A percentile compares a stretch with the other conserved stretches of the same genome.
Evolutionary conservation across 2,329 filamentous ascomycete species (phyloP).

Genomic region (Neonectria neomacrospora): DNA sequence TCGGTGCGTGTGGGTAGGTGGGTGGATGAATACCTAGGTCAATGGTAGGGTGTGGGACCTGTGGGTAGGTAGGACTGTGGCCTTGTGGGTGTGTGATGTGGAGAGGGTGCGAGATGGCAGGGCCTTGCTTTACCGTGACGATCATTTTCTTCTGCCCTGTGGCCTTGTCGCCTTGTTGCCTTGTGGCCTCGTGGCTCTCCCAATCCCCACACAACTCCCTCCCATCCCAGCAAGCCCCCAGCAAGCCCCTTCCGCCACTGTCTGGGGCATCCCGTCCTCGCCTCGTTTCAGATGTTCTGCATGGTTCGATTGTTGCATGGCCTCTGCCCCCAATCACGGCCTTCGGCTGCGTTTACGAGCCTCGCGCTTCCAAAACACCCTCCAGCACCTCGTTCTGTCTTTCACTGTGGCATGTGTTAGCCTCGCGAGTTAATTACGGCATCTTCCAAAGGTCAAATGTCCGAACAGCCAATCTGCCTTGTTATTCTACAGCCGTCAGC

Average conservation of each 20-base stretch:
- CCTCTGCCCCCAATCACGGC: conserved; percentile 22
- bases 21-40: conserved; percentile 9
- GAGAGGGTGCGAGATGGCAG: conserved; percentile 1
- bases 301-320: conserved; percentile 47
- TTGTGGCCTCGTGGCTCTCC: background rate
- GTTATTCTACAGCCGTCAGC: background rate
- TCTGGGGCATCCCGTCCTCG: conserved; percentile 46
- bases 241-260: conserved; percentile 1
- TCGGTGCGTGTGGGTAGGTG: conserved; percentile 13
- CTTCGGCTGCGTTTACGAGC: conserved; percentile 7
- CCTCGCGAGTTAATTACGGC: conserved; percentile 4
- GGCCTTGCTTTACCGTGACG: conserved; percentile 43
- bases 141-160: conserved; percentile 41
- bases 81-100: conserved; percentile 2
- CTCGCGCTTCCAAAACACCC: conserved; percentile 5
- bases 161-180: conserved; percentile 3
- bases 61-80: background rate
- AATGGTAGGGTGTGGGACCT: conserved; percentile 1
- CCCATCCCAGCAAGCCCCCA: background rate
- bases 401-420: background rate
- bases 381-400: background rate
- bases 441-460: conserved; percentile 7
- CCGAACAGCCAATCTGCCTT: background rate
- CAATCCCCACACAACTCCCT: conserved; percentile 15
- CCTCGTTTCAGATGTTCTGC: conserved; percentile 41